phyloP scores from a whole-genome alignment of 2,329 filamentous ascomycete genomes.

The Hypoxylon sp. region DNA sequence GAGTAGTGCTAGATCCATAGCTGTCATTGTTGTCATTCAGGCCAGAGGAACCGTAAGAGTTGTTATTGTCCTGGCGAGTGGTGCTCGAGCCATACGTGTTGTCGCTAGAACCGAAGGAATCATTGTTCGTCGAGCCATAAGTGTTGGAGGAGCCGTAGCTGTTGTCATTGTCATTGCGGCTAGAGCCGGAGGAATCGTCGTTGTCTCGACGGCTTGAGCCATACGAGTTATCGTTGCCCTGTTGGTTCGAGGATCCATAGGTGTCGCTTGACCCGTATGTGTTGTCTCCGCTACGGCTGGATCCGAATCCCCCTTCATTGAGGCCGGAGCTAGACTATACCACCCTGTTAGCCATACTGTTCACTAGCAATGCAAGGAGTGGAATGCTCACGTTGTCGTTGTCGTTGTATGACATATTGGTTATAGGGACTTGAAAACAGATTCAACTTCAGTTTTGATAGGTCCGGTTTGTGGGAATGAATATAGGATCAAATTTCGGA shows the following conservation, averaged over 20 bases:
- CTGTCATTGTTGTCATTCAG: slow-evolving; percentile 16
- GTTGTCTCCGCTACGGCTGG: slow-evolving; percentile 36
- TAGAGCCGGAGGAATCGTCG: slow-evolving; percentile 45
- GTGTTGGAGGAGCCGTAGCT: slow-evolving; percentile 48
- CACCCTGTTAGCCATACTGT: slow-evolving; percentile 13
- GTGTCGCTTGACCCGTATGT: slow-evolving; percentile 21
- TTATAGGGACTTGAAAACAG: slow-evolving; percentile 1
- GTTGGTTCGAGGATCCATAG: neutral
- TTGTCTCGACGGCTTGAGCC: slow-evolving; percentile 42
- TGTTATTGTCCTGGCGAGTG: slow-evolving; percentile 48
- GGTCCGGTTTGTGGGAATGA: neutral
- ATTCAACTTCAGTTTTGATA: neutral
- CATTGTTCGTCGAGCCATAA: slow-evolving; percentile 39
- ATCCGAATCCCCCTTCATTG: slow-evolving; percentile 38
- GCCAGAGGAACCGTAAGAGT: slow-evolving; percentile 31
- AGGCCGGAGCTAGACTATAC: slow-evolving; percentile 44
- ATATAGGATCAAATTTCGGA: neutral
- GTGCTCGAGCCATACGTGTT: slow-evolving; percentile 24
- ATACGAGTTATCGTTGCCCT: slow-evolving; percentile 38
- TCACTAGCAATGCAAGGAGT: neutral
- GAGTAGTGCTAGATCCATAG: slow-evolving; percentile 1
- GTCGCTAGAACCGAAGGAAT: slow-evolving; percentile 37
- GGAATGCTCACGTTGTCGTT: slow-evolving; percentile 53
- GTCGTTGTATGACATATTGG: slow-evolving; percentile 62
- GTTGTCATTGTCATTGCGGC: slow-evolving; percentile 43